Conservation (phyloP, 2,329 filamentous ascomycete genomes). For the Fusarium pseudoanthophilum region DNA sequence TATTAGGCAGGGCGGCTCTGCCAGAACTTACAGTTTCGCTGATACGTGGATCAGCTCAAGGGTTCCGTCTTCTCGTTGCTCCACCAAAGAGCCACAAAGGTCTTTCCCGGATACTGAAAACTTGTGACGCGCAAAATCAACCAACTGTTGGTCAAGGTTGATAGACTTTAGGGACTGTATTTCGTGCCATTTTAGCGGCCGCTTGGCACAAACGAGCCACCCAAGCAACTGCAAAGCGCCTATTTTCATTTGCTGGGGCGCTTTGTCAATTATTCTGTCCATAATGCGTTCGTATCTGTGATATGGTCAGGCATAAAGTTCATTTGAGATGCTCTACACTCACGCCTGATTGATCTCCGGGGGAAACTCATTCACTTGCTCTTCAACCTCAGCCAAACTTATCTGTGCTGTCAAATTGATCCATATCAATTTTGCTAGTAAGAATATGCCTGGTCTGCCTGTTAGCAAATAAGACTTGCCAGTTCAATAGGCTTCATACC, state of each 20-base stretch:
- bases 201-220: neutral
- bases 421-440: neutral
- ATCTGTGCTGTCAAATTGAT: accelerated
- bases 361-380: accelerated
- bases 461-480: accelerated
- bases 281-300: neutral
- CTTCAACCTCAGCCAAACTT: accelerated
- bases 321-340: neutral
- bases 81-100: neutral
- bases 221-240: neutral
- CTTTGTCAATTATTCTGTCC: accelerated
- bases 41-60: neutral
- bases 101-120: neutral
- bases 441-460: accelerated
- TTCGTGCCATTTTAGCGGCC: neutral
- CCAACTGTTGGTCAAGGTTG: accelerated
- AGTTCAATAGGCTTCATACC: accelerated
- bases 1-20: accelerated
- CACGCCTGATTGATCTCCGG: accelerated
- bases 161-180: neutral
- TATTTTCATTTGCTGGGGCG: accelerated
- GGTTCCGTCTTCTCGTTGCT: accelerated
- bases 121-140: neutral
- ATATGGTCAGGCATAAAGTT: accelerated
- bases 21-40: accelerated